A percentile compares a stretch with the other conserved stretches of the same genome.
Evolutionary conservation across 108 stramenopile genomes (phyloP).

Genomic region (Cyclotella sp.): DNA sequence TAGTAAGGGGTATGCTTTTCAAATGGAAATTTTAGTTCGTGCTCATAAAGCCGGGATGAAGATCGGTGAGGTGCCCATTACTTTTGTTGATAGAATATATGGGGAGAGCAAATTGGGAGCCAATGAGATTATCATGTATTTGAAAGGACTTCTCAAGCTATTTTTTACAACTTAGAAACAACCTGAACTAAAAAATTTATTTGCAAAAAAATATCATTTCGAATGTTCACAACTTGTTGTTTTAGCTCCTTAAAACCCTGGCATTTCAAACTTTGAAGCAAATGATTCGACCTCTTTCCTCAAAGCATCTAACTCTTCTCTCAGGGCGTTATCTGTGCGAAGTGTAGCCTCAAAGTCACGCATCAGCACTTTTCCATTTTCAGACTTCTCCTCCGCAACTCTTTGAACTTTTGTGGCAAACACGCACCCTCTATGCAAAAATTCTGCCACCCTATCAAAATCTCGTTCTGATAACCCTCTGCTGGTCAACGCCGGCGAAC

Average conservation of each 20-base stretch:
- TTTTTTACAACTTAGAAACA: constrained; percentile 88
- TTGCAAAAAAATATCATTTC: too few relatives aligned
- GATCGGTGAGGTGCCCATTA: constrained; percentile 94
- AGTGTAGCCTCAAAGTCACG: constrained; percentile 79
- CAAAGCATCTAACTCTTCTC: constrained; percentile 55
- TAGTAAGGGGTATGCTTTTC: constrained; percentile 97
- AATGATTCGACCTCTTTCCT: constrained; percentile 79
- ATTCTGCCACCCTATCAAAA: constrained; percentile 96
- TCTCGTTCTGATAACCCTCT: constrained; percentile 90
- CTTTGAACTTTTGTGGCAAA: constrained; percentile 84
- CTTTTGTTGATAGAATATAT: constrained; percentile 98
- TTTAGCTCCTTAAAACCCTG: constrained; percentile 47
- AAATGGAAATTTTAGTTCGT: constrained; percentile 98
- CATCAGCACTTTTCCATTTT: constrained; percentile 76
- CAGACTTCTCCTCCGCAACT: constrained; percentile 61
- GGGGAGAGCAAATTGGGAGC: constrained; percentile 98
- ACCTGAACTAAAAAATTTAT: not conserved
- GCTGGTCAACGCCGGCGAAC: constrained; percentile 93
- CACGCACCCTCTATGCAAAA: constrained; percentile 90
- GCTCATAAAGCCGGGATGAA: constrained; percentile 82
- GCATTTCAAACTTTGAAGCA: constrained; percentile 76
- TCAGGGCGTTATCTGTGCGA: constrained; percentile 47
- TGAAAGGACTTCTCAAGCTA: constrained; percentile 88
- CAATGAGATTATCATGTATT: constrained; percentile 93
- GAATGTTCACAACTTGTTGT: not conserved